Percentiles rank a stretch among this genome's conserved stretches.
phyloP scores from a whole-genome alignment of 2,329 filamentous ascomycete genomes.

The Cadophora malorum region DNA sequence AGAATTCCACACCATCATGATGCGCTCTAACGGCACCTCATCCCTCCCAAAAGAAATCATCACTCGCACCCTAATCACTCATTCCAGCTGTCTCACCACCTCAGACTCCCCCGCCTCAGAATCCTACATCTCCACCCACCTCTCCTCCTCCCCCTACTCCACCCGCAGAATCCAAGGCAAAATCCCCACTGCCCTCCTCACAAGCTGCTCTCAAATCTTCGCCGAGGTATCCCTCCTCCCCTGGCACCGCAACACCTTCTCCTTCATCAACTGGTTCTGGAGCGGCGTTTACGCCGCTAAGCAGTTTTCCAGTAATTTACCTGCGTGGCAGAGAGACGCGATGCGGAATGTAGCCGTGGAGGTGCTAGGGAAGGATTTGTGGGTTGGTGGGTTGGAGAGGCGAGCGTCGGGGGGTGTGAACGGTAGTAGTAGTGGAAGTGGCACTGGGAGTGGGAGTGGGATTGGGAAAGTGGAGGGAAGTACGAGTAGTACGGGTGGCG shows the following conservation, averaged over 20 bases:
- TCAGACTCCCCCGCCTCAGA: not conserved
- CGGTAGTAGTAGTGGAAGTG: not conserved
- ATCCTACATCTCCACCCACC: not conserved
- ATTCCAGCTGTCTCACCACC: not conserved
- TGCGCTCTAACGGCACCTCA: not conserved
- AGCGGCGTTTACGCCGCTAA: slow-evolving; percentile 52
- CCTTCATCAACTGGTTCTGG: slow-evolving; percentile 54
- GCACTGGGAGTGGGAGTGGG: not conserved
- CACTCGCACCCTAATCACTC: not conserved
- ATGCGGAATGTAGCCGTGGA: slow-evolving; percentile 53
- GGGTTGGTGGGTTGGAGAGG: slow-evolving; percentile 17
- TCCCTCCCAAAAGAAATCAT: slow-evolving; percentile 8
- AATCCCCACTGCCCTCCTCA: slow-evolving; percentile 51
- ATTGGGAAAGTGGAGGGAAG: not conserved
- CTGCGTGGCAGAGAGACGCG: slow-evolving; percentile 51
- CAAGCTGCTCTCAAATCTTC: slow-evolving; percentile 51
- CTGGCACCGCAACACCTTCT: slow-evolving; percentile 53
- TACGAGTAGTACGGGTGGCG: not conserved
- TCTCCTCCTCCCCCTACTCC: not conserved
- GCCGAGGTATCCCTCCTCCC: slow-evolving; percentile 50
- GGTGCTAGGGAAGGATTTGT: slow-evolving; percentile 49
- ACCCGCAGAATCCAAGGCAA: slow-evolving; percentile 46
- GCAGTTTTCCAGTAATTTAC: slow-evolving; percentile 46
- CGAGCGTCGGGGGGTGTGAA: not conserved
- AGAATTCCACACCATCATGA: slow-evolving; percentile 24